These are phyloP conservation scores for Solanum corneliomulleri DNA, from an alignment of 257 asterid genomes.

Conservation along the genomic window DNA sequence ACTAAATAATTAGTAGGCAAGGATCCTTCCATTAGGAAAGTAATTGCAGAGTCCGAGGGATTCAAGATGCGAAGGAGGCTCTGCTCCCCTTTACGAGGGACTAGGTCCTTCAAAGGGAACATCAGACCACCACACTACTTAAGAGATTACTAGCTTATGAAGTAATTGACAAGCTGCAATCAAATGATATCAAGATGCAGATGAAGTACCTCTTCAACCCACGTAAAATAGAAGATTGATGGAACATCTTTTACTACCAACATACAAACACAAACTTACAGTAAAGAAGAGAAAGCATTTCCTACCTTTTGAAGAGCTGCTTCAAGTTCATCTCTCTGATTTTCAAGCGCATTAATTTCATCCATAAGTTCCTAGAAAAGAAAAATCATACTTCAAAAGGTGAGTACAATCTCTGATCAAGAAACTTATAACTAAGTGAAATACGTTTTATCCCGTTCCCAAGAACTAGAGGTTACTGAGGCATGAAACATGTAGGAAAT, in stretches of 20 bases:
- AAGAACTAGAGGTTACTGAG: background rate
- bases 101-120: background rate
- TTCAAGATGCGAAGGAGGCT: background rate
- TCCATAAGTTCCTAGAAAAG: conserved; percentile 49
- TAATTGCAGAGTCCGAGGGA: background rate
- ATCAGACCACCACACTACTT: background rate
- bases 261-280: background rate
- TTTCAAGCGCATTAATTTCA: conserved; percentile 58
- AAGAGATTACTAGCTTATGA: background rate
- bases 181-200: background rate
- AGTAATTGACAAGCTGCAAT: background rate
- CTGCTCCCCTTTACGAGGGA: background rate
- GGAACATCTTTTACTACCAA: background rate
- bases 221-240: background rate
- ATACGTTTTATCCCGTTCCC: background rate
- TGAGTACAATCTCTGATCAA: background rate
- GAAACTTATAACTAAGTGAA: background rate
- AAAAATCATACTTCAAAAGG: conserved; percentile 8
- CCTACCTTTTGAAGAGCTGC: conserved; percentile 60
- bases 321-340: conserved; percentile 61
- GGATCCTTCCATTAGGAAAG: background rate
- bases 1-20: background rate
- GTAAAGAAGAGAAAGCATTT: background rate
- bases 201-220: background rate
- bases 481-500: background rate